A percentile compares a stretch with the other conserved stretches of the same genome.
Conservation (phyloP, 2,329 filamentous ascomycete species). For the Botrytis sinoallii region DNA sequence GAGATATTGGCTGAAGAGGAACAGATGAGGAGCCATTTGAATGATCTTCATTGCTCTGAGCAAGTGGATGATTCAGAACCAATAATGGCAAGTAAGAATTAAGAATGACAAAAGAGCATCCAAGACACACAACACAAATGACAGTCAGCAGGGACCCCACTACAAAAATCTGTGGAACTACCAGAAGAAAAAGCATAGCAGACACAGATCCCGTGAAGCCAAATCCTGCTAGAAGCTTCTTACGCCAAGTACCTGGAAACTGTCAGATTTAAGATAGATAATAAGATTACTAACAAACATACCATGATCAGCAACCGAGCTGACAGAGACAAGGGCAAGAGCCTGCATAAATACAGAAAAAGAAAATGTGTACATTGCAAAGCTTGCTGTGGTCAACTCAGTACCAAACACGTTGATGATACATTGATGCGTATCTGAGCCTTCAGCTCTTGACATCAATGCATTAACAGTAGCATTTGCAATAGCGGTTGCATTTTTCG, state of each 20-base stretch:
- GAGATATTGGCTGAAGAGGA: conserved; percentile 24
- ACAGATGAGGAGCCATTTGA: conserved; percentile 20
- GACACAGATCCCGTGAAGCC: conserved; percentile 77
- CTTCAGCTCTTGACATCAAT: conserved; percentile 29
- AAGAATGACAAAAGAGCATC: conserved; percentile 87
- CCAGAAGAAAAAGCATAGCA: conserved; percentile 83
- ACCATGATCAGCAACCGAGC: conserved; percentile 90
- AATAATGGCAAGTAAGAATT: conserved; percentile 93
- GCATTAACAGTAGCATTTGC: conserved; percentile 25
- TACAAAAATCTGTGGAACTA: conserved; percentile 71
- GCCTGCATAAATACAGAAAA: conserved; percentile 85
- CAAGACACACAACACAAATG: conserved; percentile 87
- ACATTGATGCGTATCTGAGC: conserved; percentile 48
- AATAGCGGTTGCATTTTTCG: conserved; percentile 35
- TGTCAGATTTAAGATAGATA: conserved; percentile 3
- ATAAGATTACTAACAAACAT: neutral
- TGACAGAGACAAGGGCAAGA: conserved; percentile 89
- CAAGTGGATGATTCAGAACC: conserved; percentile 72
- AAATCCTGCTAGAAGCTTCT: conserved; percentile 78
- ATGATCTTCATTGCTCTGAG: conserved; percentile 13
- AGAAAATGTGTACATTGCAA: conserved; percentile 98
- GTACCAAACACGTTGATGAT: conserved; percentile 75
- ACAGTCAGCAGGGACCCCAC: conserved; percentile 80
- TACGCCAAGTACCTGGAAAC: conserved; percentile 62
- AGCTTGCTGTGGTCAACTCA: conserved; percentile 91